Evolutionary conservation across 805 yeast genomes (phyloP).

Genomic region (Candida stauntonica): DNA sequence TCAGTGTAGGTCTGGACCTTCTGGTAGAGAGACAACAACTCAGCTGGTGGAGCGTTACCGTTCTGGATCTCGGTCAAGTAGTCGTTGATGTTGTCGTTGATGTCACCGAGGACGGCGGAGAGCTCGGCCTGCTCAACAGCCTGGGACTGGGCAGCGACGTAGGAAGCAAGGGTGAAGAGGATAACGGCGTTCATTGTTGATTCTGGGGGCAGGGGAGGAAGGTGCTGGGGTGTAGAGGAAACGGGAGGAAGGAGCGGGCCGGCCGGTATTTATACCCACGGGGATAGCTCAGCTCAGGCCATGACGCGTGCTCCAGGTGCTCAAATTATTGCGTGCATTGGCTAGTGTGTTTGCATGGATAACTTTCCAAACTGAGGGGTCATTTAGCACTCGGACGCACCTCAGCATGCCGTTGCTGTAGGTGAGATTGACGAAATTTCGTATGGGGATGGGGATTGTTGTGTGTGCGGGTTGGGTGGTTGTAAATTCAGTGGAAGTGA

Average conservation of each 20-base stretch:
- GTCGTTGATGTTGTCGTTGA: slow-evolving; percentile 13
- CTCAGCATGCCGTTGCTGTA: too few species aligned
- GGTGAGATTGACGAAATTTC: too few species aligned
- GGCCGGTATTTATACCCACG: not conserved
- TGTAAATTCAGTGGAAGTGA: too few species aligned
- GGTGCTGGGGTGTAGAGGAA: not conserved
- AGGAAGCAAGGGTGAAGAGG: slow-evolving; percentile 9
- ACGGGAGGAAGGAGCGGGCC: not conserved
- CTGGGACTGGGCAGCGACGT: slow-evolving; percentile 5
- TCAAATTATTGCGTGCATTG: not conserved
- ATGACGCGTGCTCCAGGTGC: too few species aligned
- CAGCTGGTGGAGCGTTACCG: slow-evolving; percentile 28
- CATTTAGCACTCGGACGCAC: not conserved
- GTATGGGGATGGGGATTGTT: too few species aligned
- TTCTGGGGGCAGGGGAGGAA: not conserved
- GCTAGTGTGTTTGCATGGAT: not conserved
- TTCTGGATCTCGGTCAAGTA: slow-evolving; percentile 17
- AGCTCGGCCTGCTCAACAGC: slow-evolving; percentile 8
- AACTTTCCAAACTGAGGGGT: not conserved
- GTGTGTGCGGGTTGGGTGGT: too few species aligned
- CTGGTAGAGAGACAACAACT: slow-evolving; percentile 26
- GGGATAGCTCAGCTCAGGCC: too few species aligned
- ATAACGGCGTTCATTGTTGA: not conserved
- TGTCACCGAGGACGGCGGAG: slow-evolving; percentile 14
- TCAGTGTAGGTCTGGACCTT: slow-evolving; percentile 30